Conservation (phyloP, 768 basidiomycete genomes). For the Kwoniella heveanensis region DNA sequence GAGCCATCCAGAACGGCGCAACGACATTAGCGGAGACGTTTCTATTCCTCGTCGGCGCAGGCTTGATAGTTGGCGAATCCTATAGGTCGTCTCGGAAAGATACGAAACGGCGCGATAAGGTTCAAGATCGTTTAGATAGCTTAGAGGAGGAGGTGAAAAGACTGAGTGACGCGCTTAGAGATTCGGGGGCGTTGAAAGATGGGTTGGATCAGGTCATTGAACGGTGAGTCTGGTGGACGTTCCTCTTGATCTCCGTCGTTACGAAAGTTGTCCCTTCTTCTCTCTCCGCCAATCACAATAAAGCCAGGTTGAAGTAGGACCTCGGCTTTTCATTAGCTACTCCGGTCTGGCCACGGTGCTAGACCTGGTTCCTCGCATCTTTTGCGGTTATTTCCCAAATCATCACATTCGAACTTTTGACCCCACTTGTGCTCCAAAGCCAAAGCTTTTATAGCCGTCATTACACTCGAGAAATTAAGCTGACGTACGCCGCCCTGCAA, state of each 20-base stretch:
- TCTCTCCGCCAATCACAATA: too few species aligned
- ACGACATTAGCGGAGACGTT: conserved; percentile 54
- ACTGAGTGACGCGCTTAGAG: conserved; percentile 24
- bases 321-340: too few species aligned
- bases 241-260: not conserved
- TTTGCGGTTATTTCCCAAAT: too few species aligned
- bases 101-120: conserved; percentile 46
- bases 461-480: not conserved
- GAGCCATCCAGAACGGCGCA: conserved; percentile 55
- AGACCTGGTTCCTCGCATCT: too few species aligned
- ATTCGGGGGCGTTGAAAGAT: conserved; percentile 10
- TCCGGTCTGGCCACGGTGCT: too few species aligned
- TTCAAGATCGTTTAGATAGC: conserved; percentile 40
- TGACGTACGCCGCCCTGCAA: too few species aligned
- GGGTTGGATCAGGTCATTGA: conserved; percentile 31
- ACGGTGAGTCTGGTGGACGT: conserved; percentile 30
- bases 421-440: too few species aligned
- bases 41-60: conserved; percentile 51
- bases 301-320: too few species aligned
- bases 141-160: conserved; percentile 38
- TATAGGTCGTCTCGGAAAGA: conserved; percentile 47
- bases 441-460: too few species aligned
- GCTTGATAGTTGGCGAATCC: conserved; percentile 51
- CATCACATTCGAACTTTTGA: too few species aligned
- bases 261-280: too few species aligned